These are phyloP conservation scores for Corynespora cassiicola DNA, from an alignment of 2,329 filamentous ascomycete genomes.

Conservation along the genomic window DNA sequence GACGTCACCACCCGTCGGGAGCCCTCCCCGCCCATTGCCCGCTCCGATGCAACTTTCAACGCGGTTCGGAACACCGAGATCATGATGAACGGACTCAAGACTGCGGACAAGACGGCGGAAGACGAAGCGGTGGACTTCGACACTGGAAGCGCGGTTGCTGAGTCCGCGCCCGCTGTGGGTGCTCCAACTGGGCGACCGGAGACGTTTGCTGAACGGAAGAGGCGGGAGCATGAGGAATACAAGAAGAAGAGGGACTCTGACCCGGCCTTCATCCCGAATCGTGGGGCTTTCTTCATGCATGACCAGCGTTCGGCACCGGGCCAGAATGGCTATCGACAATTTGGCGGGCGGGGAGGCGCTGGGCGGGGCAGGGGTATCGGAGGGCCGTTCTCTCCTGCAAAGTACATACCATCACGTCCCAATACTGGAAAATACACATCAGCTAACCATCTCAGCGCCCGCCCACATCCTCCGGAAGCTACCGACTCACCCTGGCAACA, in stretches of 20 bases:
- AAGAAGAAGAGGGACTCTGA: constrained; percentile 86
- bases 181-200: constrained; percentile 52
- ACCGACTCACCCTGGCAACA: constrained; percentile 86
- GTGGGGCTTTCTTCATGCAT: constrained; percentile 96
- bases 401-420: constrained; percentile 57
- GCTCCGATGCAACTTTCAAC: constrained; percentile 48
- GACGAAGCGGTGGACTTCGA: constrained; percentile 60
- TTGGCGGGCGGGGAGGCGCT: constrained; percentile 66
- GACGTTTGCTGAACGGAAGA: constrained; percentile 71
- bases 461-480: constrained; percentile 54
- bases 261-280: constrained; percentile 91
- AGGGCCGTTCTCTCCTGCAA: constrained; percentile 61
- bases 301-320: constrained; percentile 83
- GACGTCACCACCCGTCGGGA: constrained; percentile 33
- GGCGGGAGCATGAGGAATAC: constrained; percentile 90
- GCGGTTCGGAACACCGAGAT: constrained; percentile 63
- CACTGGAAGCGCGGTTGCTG: constrained; percentile 42
- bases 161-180: constrained; percentile 49
- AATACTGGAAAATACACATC: neutral
- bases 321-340: constrained; percentile 76
- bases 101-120: constrained; percentile 50
- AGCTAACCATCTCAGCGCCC: constrained; percentile 47
- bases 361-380: constrained; percentile 59
- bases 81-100: constrained; percentile 66
- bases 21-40: constrained; percentile 43